Evolutionary conservation across 768 basidiomycete genomes (phyloP).

Genomic region (Panus rudis): DNA sequence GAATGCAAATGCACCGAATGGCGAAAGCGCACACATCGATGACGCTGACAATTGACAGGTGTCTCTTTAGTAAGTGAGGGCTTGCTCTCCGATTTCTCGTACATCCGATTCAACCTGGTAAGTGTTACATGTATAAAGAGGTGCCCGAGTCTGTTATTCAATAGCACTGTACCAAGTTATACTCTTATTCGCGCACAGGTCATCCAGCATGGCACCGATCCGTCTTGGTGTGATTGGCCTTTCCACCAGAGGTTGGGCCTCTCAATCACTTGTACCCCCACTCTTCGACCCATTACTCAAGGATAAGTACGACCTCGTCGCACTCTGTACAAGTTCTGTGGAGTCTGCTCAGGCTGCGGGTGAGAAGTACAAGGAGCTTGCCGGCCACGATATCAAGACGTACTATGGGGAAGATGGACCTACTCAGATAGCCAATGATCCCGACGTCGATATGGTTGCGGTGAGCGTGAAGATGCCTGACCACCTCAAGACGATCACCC

Average conservation of each 20-base stretch:
- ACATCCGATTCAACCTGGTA: too few species aligned
- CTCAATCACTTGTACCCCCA: not conserved
- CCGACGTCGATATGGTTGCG: constrained; percentile 31
- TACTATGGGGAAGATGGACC: constrained; percentile 25
- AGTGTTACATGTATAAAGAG: too few species aligned
- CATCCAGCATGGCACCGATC: constrained; percentile 27
- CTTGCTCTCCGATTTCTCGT: too few species aligned
- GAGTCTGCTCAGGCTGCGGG: constrained; percentile 18
- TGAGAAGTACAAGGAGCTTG: constrained; percentile 21
- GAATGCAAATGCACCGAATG: too few species aligned
- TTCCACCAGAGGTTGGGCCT: constrained; percentile 5
- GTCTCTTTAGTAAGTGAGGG: too few species aligned
- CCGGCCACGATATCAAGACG: constrained; percentile 23
- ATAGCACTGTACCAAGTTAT: too few species aligned
- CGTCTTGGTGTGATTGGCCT: constrained; percentile 19
- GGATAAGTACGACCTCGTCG: constrained; percentile 3
- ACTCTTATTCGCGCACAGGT: too few species aligned
- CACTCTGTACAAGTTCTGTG: constrained; percentile 3
- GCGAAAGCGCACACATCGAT: too few species aligned
- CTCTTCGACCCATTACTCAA: constrained; percentile 4
- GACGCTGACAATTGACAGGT: too few species aligned
- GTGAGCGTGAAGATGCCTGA: constrained; percentile 27
- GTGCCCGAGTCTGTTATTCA: too few species aligned
- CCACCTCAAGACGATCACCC: constrained; percentile 25
- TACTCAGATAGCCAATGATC: constrained; percentile 23